phyloP scores from a whole-genome alignment of 106 monocot species.

The Phalaenopsis equestris region DNA sequence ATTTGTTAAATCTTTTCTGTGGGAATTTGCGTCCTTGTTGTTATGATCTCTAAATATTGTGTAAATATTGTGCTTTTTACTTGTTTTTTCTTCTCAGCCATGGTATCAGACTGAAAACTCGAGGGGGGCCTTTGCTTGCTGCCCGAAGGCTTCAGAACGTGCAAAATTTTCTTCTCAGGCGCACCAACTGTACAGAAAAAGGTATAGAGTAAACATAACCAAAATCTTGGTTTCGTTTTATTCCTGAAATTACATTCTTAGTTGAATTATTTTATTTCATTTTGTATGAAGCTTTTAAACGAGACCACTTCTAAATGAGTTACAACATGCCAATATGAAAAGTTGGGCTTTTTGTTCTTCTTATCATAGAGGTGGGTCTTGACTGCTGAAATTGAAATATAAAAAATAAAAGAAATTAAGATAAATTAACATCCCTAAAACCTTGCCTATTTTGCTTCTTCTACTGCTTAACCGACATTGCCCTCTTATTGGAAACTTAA shows the following conservation, averaged over 20 bases:
- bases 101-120: slow-evolving; percentile 26
- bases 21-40: neutral
- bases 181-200: slow-evolving; percentile 16
- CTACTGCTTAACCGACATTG: too few species aligned
- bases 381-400: too few species aligned
- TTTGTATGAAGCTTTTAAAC: neutral
- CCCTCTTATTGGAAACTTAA: too few species aligned
- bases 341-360: too few species aligned
- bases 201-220: slow-evolving; percentile 13
- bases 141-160: slow-evolving; percentile 23
- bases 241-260: neutral
- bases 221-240: neutral
- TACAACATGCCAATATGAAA: neutral
- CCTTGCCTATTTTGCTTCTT: too few species aligned
- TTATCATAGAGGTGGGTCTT: too few species aligned
- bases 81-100: slow-evolving; percentile 18
- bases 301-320: neutral
- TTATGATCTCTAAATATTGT: neutral
- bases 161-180: slow-evolving; percentile 29
- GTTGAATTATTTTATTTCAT: neutral
- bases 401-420: too few species aligned
- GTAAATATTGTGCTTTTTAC: neutral
- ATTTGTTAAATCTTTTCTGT: neutral
- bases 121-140: slow-evolving; percentile 21
- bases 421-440: too few species aligned